Conservation (phyloP, 1,284 basidiomycete species). For the Apiotrichum laibachii region DNA sequence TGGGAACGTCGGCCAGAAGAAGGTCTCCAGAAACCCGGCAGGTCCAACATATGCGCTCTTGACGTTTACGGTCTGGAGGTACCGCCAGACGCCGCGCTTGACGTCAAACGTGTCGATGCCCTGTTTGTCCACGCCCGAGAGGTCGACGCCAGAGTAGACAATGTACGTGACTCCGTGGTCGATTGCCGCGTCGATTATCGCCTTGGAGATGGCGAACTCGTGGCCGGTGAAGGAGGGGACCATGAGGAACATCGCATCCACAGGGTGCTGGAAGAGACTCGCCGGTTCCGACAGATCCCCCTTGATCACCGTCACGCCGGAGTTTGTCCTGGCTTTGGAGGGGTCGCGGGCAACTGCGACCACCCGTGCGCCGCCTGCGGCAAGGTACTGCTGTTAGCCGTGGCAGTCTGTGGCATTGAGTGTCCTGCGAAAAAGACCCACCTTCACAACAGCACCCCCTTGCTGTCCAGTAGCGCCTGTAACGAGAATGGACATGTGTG, state of each 20-base stretch:
- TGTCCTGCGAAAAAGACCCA: slow-evolving; percentile 4
- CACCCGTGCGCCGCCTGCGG: slow-evolving; percentile 12
- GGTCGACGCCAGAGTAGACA: slow-evolving; percentile 42
- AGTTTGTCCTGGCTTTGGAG: slow-evolving; percentile 8
- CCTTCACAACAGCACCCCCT: slow-evolving; percentile 47
- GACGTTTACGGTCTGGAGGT: neutral
- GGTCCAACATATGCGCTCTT: slow-evolving; percentile 3
- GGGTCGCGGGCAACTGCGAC: slow-evolving; percentile 24
- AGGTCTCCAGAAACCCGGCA: slow-evolving; percentile 2
- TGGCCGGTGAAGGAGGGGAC: neutral
- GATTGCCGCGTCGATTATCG: slow-evolving; percentile 49
- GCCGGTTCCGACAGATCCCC: neutral
- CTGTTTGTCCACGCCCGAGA: neutral
- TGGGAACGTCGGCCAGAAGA: slow-evolving; percentile 1
- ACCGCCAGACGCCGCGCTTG: slow-evolving; percentile 3
- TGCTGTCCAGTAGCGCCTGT: slow-evolving; percentile 54
- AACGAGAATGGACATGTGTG: slow-evolving; percentile 44
- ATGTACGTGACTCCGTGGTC: slow-evolving; percentile 50
- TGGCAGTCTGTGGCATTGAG: too few relatives aligned
- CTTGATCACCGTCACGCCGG: slow-evolving; percentile 21
- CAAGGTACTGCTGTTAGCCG: neutral
- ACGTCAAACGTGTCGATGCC: slow-evolving; percentile 4
- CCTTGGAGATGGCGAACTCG: slow-evolving; percentile 6
- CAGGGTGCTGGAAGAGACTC: slow-evolving; percentile 7
- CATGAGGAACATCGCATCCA: slow-evolving; percentile 8